These are phyloP conservation scores for Candida pseudoviswanathii DNA, from an alignment of 1,139 yeast species.

Conservation along the genomic window DNA sequence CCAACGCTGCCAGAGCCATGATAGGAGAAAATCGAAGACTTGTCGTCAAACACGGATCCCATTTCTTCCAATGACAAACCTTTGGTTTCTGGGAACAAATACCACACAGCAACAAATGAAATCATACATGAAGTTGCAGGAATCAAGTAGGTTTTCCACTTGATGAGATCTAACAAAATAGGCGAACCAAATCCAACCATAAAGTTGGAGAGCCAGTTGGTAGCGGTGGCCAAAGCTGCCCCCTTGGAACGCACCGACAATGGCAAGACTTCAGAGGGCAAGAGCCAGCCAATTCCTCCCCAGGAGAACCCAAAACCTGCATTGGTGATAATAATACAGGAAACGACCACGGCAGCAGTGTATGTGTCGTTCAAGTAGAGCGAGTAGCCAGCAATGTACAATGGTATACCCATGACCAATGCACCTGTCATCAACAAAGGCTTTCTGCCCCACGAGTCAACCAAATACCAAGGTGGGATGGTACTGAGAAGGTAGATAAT, in stretches of 20 bases:
- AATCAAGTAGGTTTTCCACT: slow-evolving; percentile 79
- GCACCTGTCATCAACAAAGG: slow-evolving; percentile 81
- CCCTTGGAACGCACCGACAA: slow-evolving; percentile 88
- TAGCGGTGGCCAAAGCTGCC: slow-evolving; percentile 87
- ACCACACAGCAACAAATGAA: slow-evolving; percentile 59
- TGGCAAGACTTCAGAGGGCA: slow-evolving; percentile 82
- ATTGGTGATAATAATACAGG: slow-evolving; percentile 75
- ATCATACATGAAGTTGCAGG: slow-evolving; percentile 78
- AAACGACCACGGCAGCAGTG: slow-evolving; percentile 75
- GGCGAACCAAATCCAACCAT: slow-evolving; percentile 93
- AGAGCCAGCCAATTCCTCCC: slow-evolving; percentile 97
- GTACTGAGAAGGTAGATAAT: slow-evolving; percentile 74
- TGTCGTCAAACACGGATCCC: slow-evolving; percentile 54
- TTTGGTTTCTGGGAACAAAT: slow-evolving; percentile 56
- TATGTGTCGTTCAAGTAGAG: slow-evolving; percentile 57
- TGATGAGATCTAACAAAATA: slow-evolving; percentile 70
- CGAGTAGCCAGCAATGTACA: slow-evolving; percentile 67
- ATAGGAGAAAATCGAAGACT: slow-evolving; percentile 46
- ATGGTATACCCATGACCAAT: slow-evolving; percentile 71
- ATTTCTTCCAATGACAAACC: slow-evolving; percentile 57
- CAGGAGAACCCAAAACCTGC: slow-evolving; percentile 87
- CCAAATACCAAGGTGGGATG: slow-evolving; percentile 88
- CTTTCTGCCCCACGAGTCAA: slow-evolving; percentile 76
- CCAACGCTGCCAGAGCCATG: slow-evolving; percentile 33
- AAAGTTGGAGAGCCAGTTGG: slow-evolving; percentile 94